Evolutionary conservation across 2,329 filamentous ascomycete species (phyloP).

Genomic region (Cytospora leucostoma): DNA sequence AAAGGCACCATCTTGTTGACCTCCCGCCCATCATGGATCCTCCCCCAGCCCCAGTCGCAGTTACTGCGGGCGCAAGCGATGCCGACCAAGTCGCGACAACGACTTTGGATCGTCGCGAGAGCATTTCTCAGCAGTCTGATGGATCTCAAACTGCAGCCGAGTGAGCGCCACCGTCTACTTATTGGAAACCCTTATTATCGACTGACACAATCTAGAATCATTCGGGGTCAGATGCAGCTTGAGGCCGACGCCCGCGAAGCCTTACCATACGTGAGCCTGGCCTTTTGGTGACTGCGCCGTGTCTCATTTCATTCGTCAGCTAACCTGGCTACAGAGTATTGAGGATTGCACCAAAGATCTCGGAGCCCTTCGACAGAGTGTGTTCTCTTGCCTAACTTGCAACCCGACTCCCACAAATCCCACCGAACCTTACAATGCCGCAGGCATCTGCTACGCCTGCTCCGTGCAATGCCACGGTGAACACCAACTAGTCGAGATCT

Average conservation of each 20-base stretch:
- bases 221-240: slow-evolving; percentile 83
- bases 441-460: slow-evolving; percentile 94
- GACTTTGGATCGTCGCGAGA: slow-evolving; percentile 50
- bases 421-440: slow-evolving; percentile 66
- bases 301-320: not conserved
- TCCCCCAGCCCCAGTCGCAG: slow-evolving; percentile 35
- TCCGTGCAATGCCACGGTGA: slow-evolving; percentile 96
- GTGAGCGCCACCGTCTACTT: slow-evolving; percentile 42
- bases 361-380: slow-evolving; percentile 80
- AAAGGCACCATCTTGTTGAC: not conserved
- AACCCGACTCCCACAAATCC: slow-evolving; percentile 72
- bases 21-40: slow-evolving; percentile 39
- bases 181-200: not conserved
- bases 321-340: slow-evolving; percentile 67
- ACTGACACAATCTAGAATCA: slow-evolving; percentile 60
- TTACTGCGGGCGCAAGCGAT: slow-evolving; percentile 31
- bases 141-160: slow-evolving; percentile 73
- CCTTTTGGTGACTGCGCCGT: not conserved
- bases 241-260: slow-evolving; percentile 95
- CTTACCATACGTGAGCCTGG: slow-evolving; percentile 77
- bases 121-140: slow-evolving; percentile 63
- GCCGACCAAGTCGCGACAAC: slow-evolving; percentile 41
- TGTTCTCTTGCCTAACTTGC: slow-evolving; percentile 94
- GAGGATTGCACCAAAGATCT: slow-evolving; percentile 90
- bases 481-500: slow-evolving; percentile 91